Evolutionary conservation across 2,329 filamentous ascomycete genomes (phyloP).

Genomic region (Calonectria honghensis): DNA sequence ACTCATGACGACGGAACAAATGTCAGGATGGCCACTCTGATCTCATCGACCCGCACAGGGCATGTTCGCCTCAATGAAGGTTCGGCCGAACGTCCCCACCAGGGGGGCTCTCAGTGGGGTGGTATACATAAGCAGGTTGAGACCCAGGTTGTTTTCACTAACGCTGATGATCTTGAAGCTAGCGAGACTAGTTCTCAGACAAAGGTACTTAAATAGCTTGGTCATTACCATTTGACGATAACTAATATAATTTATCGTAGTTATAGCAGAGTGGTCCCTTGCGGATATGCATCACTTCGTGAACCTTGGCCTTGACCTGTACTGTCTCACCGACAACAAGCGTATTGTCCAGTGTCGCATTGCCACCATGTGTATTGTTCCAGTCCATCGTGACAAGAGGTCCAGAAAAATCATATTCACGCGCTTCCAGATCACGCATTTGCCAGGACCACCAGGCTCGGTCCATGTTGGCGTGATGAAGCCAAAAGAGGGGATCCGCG

Average conservation of each 20-base stretch:
- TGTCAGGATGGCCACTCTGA: slow-evolving; percentile 41
- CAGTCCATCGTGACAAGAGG: slow-evolving; percentile 45
- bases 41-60: slow-evolving; percentile 39
- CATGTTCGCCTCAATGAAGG: slow-evolving; percentile 42
- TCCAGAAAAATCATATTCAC: slow-evolving; percentile 41
- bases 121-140: slow-evolving; percentile 44
- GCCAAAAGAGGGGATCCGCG: slow-evolving; percentile 55
- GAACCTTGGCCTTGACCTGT: slow-evolving; percentile 11
- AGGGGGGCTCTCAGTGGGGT: slow-evolving; percentile 20
- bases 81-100: neutral
- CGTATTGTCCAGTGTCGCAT: slow-evolving; percentile 29
- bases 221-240: neutral
- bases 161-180: slow-evolving; percentile 19
- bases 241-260: slow-evolving; percentile 11
- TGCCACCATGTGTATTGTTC: slow-evolving; percentile 32
- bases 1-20: slow-evolving; percentile 30
- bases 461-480: slow-evolving; percentile 57
- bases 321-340: slow-evolving; percentile 31
- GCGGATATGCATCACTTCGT: slow-evolving; percentile 11
- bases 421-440: slow-evolving; percentile 34
- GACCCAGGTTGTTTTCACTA: slow-evolving; percentile 38
- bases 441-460: slow-evolving; percentile 53
- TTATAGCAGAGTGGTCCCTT: slow-evolving; percentile 5
- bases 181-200: slow-evolving; percentile 27
- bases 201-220: slow-evolving; percentile 10